A percentile compares a stretch with the other conserved stretches of the same genome.
These are phyloP conservation scores for Xerocomus nothofagi DNA, from an alignment of 1,284 basidiomycete genomes.

Conservation along the genomic window DNA sequence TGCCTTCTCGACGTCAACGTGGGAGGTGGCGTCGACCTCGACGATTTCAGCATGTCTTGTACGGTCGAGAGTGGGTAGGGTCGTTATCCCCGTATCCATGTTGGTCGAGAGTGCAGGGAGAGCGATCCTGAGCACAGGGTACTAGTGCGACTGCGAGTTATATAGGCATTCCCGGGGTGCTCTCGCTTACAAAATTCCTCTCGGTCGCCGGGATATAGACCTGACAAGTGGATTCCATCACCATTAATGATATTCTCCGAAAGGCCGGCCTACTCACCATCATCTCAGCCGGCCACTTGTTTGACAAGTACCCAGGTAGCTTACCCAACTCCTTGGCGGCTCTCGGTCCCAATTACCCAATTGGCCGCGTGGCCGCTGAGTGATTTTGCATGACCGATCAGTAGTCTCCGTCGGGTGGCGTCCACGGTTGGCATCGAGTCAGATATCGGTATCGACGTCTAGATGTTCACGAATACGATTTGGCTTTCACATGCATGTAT, in stretches of 20 bases:
- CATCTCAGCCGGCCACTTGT: too few relatives aligned
- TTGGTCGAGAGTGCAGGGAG: not conserved
- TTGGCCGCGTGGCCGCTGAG: not conserved
- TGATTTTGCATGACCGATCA: not conserved
- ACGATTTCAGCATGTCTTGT: constrained; percentile 24
- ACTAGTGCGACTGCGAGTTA: constrained; percentile 1
- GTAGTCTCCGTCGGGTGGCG: too few relatives aligned
- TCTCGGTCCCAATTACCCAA: not conserved
- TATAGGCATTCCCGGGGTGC: constrained; percentile 13
- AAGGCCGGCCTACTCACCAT: too few relatives aligned
- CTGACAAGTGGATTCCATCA: not conserved
- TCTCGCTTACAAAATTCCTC: constrained; percentile 19
- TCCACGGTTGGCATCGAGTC: too few relatives aligned
- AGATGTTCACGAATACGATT: too few relatives aligned
- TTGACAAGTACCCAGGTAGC: too few relatives aligned
- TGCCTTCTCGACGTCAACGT: constrained; percentile 47
- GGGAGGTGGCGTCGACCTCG: constrained; percentile 22
- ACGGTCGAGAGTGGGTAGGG: not conserved
- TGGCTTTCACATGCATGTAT: too few relatives aligned
- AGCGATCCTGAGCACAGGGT: not conserved
- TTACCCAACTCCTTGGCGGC: not conserved
- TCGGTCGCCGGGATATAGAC: not conserved
- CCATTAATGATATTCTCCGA: not conserved
- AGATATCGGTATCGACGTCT: too few relatives aligned
- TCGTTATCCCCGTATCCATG: constrained; percentile 13